Conservation (phyloP, 2,329 filamentous ascomycete species). For the Cercospora beticola region DNA sequence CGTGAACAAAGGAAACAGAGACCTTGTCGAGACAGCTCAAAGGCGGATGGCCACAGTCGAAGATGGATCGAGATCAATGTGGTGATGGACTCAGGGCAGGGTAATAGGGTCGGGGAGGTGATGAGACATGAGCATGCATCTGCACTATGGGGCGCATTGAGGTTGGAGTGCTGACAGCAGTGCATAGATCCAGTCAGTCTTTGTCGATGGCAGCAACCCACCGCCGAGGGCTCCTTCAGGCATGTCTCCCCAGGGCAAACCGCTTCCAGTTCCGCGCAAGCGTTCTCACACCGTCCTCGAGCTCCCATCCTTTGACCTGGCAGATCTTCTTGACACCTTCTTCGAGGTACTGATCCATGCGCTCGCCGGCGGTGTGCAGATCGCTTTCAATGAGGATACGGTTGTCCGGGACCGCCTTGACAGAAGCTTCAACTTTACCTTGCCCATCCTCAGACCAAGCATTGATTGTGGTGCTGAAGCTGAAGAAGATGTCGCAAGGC, state of each 20-base stretch:
- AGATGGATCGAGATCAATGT: not conserved
- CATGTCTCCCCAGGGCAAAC: slow-evolving; percentile 65
- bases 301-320: slow-evolving; percentile 70
- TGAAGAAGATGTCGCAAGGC: slow-evolving; percentile 79
- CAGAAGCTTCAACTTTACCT: slow-evolving; percentile 61
- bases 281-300: slow-evolving; percentile 67
- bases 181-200: not conserved
- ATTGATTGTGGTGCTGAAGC: slow-evolving; percentile 84
- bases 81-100: not conserved
- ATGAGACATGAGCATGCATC: not conserved
- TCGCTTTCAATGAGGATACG: slow-evolving; percentile 87
- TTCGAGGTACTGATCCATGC: slow-evolving; percentile 77
- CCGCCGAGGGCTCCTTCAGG: not conserved
- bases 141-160: not conserved
- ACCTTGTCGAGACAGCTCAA: not conserved
- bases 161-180: not conserved
- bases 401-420: slow-evolving; percentile 73
- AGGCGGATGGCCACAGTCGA: not conserved
- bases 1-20: not conserved
- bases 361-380: slow-evolving; percentile 73
- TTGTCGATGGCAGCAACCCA: not conserved
- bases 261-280: slow-evolving; percentile 73
- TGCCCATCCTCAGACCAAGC: slow-evolving; percentile 45
- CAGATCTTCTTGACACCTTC: slow-evolving; percentile 76
- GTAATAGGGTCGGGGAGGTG: not conserved